These are phyloP conservation scores for Gyrodon lividus DNA, from an alignment of 768 basidiomycete genomes.

Conservation along the genomic window DNA sequence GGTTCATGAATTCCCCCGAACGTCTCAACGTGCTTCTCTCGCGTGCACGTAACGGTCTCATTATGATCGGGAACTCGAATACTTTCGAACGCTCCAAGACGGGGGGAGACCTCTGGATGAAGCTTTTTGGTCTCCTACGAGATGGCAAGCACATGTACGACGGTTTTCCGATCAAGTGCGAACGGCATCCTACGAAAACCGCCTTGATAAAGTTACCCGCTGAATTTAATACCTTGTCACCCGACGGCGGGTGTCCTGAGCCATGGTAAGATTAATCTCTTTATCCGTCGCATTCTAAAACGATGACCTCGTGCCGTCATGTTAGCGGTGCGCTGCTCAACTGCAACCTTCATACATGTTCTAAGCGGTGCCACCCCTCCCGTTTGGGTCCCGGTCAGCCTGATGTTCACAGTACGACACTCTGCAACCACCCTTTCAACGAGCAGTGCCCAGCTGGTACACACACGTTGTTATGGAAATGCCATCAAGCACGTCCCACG, in stretches of 20 bases:
- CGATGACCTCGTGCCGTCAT: neutral
- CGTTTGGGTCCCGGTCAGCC: conserved; percentile 47
- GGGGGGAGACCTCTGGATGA: conserved; percentile 51
- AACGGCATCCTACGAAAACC: conserved; percentile 47
- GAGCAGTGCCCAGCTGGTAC: conserved; percentile 41
- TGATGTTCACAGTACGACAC: conserved; percentile 30
- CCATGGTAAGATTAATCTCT: conserved; percentile 47
- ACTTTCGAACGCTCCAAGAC: conserved; percentile 56
- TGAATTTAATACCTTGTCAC: conserved; percentile 51
- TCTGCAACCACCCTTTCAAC: conserved; percentile 40
- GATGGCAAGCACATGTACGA: conserved; percentile 47
- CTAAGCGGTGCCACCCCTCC: conserved; percentile 58
- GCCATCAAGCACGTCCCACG: conserved; percentile 36
- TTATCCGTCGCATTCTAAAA: neutral
- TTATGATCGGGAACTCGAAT: conserved; percentile 62
- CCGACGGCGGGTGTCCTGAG: conserved; percentile 62
- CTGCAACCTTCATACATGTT: conserved; percentile 55
- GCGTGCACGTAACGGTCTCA: conserved; percentile 61
- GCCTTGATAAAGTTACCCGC: conserved; percentile 38
- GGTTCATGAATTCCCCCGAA: conserved; percentile 71
- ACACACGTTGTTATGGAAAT: conserved; percentile 46
- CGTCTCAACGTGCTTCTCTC: conserved; percentile 71
- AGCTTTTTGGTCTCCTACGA: conserved; percentile 46
- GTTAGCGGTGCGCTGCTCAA: conserved; percentile 47
- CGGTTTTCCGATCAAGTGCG: conserved; percentile 60